phyloP scores from a whole-genome alignment of 495 filamentous ascomycete genomes.

The Venustampulla echinocandica region DNA sequence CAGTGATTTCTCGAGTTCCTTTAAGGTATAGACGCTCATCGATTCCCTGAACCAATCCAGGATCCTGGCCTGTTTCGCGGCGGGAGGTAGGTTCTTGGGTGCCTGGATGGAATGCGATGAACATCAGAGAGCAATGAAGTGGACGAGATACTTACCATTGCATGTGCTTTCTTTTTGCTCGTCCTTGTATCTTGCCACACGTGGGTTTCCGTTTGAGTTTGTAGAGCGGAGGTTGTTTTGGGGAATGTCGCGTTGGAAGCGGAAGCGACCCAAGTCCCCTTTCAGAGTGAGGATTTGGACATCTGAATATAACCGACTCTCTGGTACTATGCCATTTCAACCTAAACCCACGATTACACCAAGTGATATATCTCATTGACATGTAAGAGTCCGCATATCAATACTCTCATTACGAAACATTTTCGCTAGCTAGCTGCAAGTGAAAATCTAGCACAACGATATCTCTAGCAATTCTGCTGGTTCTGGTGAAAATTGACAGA shows the following conservation, averaged over 20 bases:
- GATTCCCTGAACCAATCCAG: conserved; percentile 55
- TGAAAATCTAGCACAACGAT: conserved; percentile 17
- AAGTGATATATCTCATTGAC: too few relatives aligned
- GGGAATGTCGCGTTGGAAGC: too few relatives aligned
- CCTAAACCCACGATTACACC: too few relatives aligned
- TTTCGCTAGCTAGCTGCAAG: not conserved
- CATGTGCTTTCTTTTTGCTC: not conserved
- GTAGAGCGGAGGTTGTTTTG: not conserved
- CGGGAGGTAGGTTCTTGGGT: conserved; percentile 50
- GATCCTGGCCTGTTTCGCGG: conserved; percentile 54
- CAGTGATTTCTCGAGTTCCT: conserved; percentile 64
- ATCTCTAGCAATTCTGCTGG: conserved; percentile 1
- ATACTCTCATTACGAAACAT: too few relatives aligned
- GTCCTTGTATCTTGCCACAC: too few relatives aligned
- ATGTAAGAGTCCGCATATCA: too few relatives aligned
- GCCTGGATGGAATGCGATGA: conserved; percentile 36
- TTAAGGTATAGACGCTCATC: conserved; percentile 58
- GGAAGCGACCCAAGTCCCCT: too few relatives aligned
- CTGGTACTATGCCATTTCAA: too few relatives aligned
- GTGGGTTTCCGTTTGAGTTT: too few relatives aligned
- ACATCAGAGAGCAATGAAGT: too few relatives aligned
- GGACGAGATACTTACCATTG: not conserved
- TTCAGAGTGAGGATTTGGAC: too few relatives aligned
- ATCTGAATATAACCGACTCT: too few relatives aligned
- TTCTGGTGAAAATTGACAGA: conserved; percentile 17